phyloP scores from a whole-genome alignment of 2,329 filamentous ascomycete genomes.

The Beauveria rudraprayagi region DNA sequence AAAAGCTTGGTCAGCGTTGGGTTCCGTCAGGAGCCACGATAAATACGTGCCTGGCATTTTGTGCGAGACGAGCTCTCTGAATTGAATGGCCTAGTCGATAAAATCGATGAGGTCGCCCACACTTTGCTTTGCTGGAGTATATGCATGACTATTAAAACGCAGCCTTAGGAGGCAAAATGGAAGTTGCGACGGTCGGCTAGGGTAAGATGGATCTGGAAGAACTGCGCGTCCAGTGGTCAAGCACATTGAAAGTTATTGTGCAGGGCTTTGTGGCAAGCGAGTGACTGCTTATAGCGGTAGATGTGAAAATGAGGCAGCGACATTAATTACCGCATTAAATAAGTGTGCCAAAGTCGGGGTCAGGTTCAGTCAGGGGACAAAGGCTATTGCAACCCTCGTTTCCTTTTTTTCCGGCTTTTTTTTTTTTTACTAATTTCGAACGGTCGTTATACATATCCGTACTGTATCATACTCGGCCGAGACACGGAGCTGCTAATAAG shows the following conservation, averaged over 20 bases:
- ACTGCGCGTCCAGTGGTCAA: not conserved
- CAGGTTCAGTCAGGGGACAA: not conserved
- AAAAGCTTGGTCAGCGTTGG: not conserved
- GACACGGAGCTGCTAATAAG: too few species aligned
- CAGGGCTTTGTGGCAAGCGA: not conserved
- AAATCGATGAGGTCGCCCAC: not conserved
- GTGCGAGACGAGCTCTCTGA: not conserved
- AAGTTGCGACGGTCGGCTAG: not conserved
- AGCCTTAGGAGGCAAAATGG: not conserved
- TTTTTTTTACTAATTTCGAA: too few species aligned
- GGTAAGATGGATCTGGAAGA: not conserved
- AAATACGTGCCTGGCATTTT: not conserved
- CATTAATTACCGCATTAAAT: too few species aligned
- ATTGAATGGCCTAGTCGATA: not conserved
- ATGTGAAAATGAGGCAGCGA: not conserved
- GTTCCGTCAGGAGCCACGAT: not conserved
- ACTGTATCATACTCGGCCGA: too few species aligned
- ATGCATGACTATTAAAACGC: not conserved
- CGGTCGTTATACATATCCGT: too few species aligned
- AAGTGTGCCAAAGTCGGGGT: not conserved
- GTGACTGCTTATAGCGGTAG: not conserved
- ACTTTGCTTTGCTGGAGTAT: not conserved
- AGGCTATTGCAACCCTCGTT: too few species aligned
- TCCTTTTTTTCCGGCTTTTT: not conserved
- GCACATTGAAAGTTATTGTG: not conserved